Evolutionary conservation across 75 land plant genomes (phyloP).

Genomic region (Cryptomeria japonica): DNA sequence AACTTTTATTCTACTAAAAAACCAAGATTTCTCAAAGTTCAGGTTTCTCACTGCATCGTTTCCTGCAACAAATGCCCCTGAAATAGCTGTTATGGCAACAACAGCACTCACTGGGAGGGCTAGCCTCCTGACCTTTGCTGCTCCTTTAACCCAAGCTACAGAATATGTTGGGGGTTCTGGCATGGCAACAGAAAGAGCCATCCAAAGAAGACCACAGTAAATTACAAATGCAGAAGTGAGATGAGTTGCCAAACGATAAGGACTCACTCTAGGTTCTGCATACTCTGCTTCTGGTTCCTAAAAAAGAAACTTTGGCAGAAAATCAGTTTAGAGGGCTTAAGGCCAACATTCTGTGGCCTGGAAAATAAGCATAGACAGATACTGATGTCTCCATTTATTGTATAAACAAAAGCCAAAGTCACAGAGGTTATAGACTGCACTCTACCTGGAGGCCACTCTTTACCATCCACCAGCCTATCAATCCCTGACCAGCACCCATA

Average conservation of each 20-base stretch:
- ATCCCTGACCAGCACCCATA: slow-evolving; percentile 95
- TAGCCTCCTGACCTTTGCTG: slow-evolving; percentile 60
- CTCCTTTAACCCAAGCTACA: slow-evolving; percentile 53
- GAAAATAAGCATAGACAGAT: background rate
- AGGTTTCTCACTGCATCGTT: slow-evolving; percentile 88
- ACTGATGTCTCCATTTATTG: background rate
- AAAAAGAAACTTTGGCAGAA: background rate
- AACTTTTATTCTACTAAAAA: slow-evolving; percentile 1
- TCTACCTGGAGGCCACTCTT: slow-evolving; percentile 97
- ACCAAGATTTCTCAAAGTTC: background rate
- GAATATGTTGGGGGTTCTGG: slow-evolving; percentile 70
- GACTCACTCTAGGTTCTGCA: slow-evolving; percentile 92
- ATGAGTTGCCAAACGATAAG: slow-evolving; percentile 92
- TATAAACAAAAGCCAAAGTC: background rate
- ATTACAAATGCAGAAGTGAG: slow-evolving; percentile 94
- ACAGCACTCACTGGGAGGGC: slow-evolving; percentile 79
- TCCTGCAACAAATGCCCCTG: slow-evolving; percentile 99
- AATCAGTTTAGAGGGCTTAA: background rate
- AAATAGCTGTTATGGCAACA: slow-evolving; percentile 93
- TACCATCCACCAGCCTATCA: slow-evolving; percentile 99
- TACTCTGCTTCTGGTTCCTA: slow-evolving; percentile 91
- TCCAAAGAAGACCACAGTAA: slow-evolving; percentile 97
- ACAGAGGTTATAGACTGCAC: slow-evolving; percentile 2
- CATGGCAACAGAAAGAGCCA: slow-evolving; percentile 86
- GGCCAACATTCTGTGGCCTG: background rate